These are phyloP conservation scores for Penicillium sclerotigenum DNA, from an alignment of 2,329 filamentous ascomycete genomes.

Conservation along the genomic window DNA sequence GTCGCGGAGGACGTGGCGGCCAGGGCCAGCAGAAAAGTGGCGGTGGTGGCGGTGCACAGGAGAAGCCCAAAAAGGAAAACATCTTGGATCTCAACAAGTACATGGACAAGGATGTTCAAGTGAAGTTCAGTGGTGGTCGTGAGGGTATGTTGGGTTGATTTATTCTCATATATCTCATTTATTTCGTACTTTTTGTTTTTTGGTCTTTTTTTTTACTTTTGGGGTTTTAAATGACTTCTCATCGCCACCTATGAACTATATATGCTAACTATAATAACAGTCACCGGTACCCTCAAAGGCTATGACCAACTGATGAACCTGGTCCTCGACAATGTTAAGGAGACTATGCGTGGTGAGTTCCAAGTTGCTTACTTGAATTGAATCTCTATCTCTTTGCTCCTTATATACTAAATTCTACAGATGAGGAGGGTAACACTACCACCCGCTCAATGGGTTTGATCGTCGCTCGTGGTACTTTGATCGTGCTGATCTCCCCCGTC, in stretches of 20 bases:
- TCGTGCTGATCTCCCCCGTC: conserved; percentile 87
- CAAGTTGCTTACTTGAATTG: background rate
- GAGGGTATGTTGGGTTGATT: conserved; percentile 13
- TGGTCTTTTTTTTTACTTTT: background rate
- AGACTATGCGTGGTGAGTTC: conserved; percentile 76
- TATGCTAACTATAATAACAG: conserved; percentile 46
- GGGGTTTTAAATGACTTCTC: background rate
- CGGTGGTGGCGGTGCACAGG: conserved; percentile 53
- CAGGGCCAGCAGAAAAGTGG: conserved; percentile 45
- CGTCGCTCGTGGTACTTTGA: conserved; percentile 84
- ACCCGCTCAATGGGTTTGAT: conserved; percentile 79
- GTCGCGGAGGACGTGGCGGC: conserved; percentile 18
- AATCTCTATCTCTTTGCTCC: background rate
- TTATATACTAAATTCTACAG: conserved; percentile 47
- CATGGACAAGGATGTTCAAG: conserved; percentile 91
- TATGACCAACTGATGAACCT: conserved; percentile 98
- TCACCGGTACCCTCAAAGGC: conserved; percentile 84
- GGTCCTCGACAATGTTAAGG: conserved; percentile 89
- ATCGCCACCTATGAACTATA: conserved; percentile 1
- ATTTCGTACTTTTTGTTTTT: background rate
- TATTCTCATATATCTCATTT: conserved; percentile 2
- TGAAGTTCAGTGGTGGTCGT: conserved; percentile 89
- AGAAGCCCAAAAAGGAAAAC: conserved; percentile 96
- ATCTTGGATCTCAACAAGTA: conserved; percentile 94
- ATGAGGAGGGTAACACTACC: conserved; percentile 87